Percentiles rank a stretch among this genome's conserved stretches.
Conservation (phyloP, 2,329 filamentous ascomycete species). For the Zasmidium angulare region DNA sequence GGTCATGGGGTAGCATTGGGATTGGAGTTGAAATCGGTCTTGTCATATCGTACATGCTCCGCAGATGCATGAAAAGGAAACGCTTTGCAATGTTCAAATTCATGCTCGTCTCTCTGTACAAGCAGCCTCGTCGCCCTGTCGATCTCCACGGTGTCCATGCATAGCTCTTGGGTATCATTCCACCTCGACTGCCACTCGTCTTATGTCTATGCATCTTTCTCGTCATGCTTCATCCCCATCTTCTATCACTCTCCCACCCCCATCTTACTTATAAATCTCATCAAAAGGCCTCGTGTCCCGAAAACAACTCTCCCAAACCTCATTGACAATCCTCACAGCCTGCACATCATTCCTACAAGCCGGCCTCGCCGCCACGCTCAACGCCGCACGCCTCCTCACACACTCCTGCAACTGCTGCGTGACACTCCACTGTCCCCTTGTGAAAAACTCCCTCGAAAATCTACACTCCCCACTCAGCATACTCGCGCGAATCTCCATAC, state of each 20-base stretch:
- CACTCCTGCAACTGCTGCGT: constrained; percentile 94
- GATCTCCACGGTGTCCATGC: background rate
- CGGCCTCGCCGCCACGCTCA: constrained; percentile 76
- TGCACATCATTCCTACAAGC: constrained; percentile 82
- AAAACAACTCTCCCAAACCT: constrained; percentile 99
- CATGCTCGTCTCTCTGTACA: background rate
- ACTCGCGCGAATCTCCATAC: constrained; percentile 92
- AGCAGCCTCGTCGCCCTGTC: background rate
- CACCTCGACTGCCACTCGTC: background rate
- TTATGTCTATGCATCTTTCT: background rate
- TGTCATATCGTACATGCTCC: background rate
- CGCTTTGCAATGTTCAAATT: background rate
- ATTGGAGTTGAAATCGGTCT: background rate
- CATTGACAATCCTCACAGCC: constrained; percentile 83
- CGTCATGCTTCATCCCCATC: background rate
- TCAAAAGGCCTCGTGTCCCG: constrained; percentile 92
- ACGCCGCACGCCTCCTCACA: constrained; percentile 75
- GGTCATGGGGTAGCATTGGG: background rate
- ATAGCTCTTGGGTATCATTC: background rate
- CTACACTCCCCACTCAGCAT: constrained; percentile 93
- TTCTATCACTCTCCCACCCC: background rate
- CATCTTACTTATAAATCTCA: constrained; percentile 77
- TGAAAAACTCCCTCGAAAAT: constrained; percentile 83
- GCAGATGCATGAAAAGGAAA: background rate
- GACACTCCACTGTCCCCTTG: constrained; percentile 79